These are phyloP conservation scores for Jacaranda copaia DNA, from an alignment of 257 asterid species.

Conservation along the genomic window DNA sequence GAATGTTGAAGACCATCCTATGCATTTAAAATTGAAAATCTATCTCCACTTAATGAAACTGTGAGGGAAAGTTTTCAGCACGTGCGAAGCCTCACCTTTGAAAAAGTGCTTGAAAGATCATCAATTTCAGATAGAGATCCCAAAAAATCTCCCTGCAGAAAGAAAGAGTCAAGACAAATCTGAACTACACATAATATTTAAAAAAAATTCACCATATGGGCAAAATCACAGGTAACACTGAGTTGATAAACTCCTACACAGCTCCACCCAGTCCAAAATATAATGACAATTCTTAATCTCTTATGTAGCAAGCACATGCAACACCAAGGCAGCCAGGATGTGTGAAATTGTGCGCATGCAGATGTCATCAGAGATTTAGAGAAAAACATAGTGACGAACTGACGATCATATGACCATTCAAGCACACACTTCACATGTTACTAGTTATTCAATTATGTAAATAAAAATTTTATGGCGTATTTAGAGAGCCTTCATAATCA, in stretches of 20 bases:
- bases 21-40: neutral
- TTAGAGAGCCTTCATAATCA: neutral
- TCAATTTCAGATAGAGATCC: conserved; percentile 69
- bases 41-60: neutral
- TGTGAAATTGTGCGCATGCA: too few species aligned
- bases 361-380: neutral
- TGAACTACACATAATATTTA: neutral
- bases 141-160: conserved; percentile 61
- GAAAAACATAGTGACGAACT: neutral
- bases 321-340: neutral
- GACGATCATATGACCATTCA: neutral
- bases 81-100: conserved; percentile 58
- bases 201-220: neutral
- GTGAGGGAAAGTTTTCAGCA: neutral
- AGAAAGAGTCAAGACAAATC: conserved; percentile 9
- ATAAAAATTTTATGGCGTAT: neutral
- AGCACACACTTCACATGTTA: conserved; percentile 4
- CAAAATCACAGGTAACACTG: neutral
- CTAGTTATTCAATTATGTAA: neutral
- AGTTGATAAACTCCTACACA: neutral
- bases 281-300: neutral
- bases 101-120: conserved; percentile 73
- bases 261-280: neutral
- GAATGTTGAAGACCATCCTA: neutral
- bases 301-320: neutral